Evolutionary conservation across 257 asterid species (phyloP).

Genomic region (Marsdenia floribunda): DNA sequence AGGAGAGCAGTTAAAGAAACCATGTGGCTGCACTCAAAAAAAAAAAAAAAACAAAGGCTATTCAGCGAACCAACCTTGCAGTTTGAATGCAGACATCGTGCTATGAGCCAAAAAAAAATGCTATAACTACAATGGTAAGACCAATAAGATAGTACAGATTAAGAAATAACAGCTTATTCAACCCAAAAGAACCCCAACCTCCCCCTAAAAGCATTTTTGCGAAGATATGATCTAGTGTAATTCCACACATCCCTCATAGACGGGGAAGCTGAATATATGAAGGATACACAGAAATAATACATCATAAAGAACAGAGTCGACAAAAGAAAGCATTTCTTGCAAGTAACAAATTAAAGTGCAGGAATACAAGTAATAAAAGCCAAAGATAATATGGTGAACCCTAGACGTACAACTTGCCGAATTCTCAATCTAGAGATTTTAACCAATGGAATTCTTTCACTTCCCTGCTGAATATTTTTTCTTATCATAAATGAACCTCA

Average conservation of each 20-base stretch:
- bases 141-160: neutral
- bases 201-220: neutral
- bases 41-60: neutral
- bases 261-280: neutral
- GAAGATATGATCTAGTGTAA: neutral
- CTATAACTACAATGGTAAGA: neutral
- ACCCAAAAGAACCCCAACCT: neutral
- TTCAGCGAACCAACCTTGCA: neutral
- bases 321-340: neutral
- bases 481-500: neutral
- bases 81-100: neutral
- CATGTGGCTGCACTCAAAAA: slow-evolving; percentile 71
- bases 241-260: neutral
- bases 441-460: neutral
- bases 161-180: neutral
- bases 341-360: neutral
- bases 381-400: neutral
- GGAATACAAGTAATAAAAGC: neutral
- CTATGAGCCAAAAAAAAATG: neutral
- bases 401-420: neutral
- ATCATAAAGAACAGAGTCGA: neutral
- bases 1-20: slow-evolving; percentile 95
- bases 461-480: neutral
- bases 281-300: neutral
- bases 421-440: neutral